Evolutionary conservation across 495 filamentous ascomycete genomes (phyloP), one percentile per base, ranked within the genome.

Genomic region (Xanthoparmelia taractica): DNA sequence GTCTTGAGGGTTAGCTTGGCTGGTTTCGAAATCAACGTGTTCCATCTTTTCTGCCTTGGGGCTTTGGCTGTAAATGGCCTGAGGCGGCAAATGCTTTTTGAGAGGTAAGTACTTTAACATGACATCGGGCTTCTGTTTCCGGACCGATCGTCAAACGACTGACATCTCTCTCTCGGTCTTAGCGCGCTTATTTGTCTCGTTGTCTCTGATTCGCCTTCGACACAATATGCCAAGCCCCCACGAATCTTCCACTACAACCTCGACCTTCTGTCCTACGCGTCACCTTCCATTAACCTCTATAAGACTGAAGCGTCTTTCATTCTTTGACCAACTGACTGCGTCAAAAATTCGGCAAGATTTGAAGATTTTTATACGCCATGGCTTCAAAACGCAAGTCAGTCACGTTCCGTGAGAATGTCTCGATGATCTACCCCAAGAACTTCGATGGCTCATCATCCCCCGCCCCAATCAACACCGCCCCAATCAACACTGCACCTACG

Each of bases 191-290:
- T 33, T 54, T 3, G 50, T 33, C 29, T 54, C 27, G 17, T 15
- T 25, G 48, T 31, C 48, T 52, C 4, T 52, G 48, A 52, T 52
- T 52, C 27, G 27, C 27, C 27, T 17, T 54, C 50, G 29, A 54
- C 50, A 54, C 50, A 54, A 1, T 34, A 33, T 33, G 50, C 50
- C 50, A 54, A 54, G 50, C 29, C 50, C 50, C 27, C 50, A 36
- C 34, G 7, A n/a, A 18, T n/a, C 17, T 54, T 54, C 50, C 29
- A 54, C 27, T 2, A 54, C 29, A 54, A 33, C 50, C 29, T 54
- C 50, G 2, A 54, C 6, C 29, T 33, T 17, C 17, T 23, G 50
- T 54, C 33, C 50, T 29, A 54, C 50, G 7, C 2, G 0, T 20
- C 50, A 33, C 15, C 29, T 54, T 33, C 29, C 50, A 54, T 54